These are phyloP conservation scores for Endoconidiophora laricicola DNA, from an alignment of 2,329 filamentous ascomycete species.

Conservation along the genomic window DNA sequence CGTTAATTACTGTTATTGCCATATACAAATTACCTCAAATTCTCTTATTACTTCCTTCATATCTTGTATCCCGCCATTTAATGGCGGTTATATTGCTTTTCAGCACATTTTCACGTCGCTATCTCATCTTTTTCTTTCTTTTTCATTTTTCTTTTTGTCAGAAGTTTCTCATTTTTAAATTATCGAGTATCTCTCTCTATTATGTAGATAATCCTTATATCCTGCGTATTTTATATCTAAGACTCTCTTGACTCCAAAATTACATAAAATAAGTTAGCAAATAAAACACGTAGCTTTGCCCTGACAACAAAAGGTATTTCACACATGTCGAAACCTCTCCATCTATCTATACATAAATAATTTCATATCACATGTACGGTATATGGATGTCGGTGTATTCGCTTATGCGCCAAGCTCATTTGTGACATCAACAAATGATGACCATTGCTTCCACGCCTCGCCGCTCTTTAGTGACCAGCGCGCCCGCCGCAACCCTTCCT, in stretches of 20 bases:
- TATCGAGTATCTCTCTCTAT: neutral
- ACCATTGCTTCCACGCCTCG: constrained; percentile 68
- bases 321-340: no score
- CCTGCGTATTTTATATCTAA: neutral
- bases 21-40: no score
- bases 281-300: neutral
- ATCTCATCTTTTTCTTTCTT: neutral
- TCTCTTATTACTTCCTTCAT: no score
- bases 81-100: no score
- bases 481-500: constrained; percentile 77
- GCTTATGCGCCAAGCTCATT: neutral
- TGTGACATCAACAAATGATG: constrained; percentile 67
- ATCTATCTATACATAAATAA: no score
- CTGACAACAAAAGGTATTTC: no score
- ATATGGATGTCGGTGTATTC: no score
- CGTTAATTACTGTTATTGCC: no score
- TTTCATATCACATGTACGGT: no score
- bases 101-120: no score
- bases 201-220: neutral
- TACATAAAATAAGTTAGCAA: neutral
- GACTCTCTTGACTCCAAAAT: neutral
- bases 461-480: constrained; percentile 79
- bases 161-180: neutral
- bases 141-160: neutral
- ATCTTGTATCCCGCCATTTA: no score